These are phyloP conservation scores for Colletotrichum sp. DNA, from an alignment of 2,329 filamentous ascomycete species.

Conservation along the genomic window DNA sequence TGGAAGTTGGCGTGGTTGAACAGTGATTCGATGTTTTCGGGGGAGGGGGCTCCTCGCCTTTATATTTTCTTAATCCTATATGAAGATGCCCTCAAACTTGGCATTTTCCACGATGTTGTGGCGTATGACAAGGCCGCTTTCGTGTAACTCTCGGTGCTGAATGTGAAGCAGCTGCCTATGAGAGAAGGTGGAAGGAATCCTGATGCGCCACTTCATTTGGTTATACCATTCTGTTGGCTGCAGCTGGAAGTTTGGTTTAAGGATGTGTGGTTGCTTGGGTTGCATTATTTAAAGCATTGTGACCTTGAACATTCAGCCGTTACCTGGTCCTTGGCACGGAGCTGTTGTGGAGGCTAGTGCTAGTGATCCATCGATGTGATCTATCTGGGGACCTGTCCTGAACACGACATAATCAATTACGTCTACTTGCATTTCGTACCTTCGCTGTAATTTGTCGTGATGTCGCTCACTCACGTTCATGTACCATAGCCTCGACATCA, in stretches of 20 bases:
- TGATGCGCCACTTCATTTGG: background rate
- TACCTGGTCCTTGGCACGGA: background rate
- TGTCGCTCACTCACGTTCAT: accelerated
- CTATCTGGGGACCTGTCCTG: background rate
- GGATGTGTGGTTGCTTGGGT: background rate
- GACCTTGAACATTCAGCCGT: background rate
- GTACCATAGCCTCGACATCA: accelerated
- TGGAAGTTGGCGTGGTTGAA: background rate
- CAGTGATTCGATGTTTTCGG: background rate
- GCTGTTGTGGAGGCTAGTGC: background rate
- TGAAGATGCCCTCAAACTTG: background rate
- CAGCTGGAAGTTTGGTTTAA: background rate
- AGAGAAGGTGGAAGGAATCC: background rate
- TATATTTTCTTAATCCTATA: background rate
- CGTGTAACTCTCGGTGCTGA: background rate
- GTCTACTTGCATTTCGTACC: background rate
- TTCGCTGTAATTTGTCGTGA: background rate
- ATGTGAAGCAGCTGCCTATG: background rate
- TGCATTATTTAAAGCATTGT: background rate
- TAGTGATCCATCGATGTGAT: background rate
- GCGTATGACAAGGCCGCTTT: background rate
- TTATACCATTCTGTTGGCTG: background rate
- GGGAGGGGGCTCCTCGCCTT: background rate
- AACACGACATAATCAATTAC: background rate
- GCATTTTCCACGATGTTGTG: background rate